A percentile compares a stretch with the other conserved stretches of the same genome.
Conservation (phyloP, 2,329 filamentous ascomycete genomes). For the Stemphylium beticola region DNA sequence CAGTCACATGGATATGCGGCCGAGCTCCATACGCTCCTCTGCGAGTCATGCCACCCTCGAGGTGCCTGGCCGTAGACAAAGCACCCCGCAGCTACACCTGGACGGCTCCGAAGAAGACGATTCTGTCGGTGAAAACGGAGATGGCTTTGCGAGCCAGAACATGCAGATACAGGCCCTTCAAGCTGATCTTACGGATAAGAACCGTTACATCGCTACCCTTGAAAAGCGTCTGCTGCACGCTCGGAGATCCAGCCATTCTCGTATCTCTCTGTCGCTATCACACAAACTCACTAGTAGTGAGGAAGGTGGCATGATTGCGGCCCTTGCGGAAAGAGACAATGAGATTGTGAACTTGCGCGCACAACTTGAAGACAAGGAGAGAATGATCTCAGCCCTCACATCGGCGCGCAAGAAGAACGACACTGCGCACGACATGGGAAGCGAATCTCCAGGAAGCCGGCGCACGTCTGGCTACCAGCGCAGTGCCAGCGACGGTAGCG, state of each 20-base stretch:
- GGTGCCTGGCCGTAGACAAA: constrained; percentile 41
- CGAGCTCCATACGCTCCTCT: constrained; percentile 55
- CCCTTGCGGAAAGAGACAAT: constrained; percentile 85
- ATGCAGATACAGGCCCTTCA: constrained; percentile 93
- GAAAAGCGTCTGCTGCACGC: constrained; percentile 93
- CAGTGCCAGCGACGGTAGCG: constrained; percentile 39
- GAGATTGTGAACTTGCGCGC: constrained; percentile 92
- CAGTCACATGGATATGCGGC: constrained; percentile 51
- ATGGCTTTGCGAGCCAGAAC: constrained; percentile 80
- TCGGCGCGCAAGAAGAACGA: constrained; percentile 87
- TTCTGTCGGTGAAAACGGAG: constrained; percentile 79
- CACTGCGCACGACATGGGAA: constrained; percentile 66
- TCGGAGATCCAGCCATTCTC: constrained; percentile 84
- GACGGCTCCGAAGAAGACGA: constrained; percentile 51
- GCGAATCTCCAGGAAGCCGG: constrained; percentile 45
- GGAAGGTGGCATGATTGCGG: constrained; percentile 73
- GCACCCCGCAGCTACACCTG: constrained; percentile 30
- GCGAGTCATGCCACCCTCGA: constrained; percentile 51
- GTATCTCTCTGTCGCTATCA: constrained; percentile 77
- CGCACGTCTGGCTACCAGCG: constrained; percentile 44
- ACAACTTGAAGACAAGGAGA: constrained; percentile 90
- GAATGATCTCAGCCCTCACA: constrained; percentile 86
- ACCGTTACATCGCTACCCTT: constrained; percentile 90
- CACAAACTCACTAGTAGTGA: constrained; percentile 72
- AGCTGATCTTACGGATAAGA: constrained; percentile 95